Percentiles rank a stretch among this genome's conserved stretches.
Evolutionary conservation across 1,284 basidiomycete genomes (phyloP).

Genomic region (Trichosporon coremiiforme): DNA sequence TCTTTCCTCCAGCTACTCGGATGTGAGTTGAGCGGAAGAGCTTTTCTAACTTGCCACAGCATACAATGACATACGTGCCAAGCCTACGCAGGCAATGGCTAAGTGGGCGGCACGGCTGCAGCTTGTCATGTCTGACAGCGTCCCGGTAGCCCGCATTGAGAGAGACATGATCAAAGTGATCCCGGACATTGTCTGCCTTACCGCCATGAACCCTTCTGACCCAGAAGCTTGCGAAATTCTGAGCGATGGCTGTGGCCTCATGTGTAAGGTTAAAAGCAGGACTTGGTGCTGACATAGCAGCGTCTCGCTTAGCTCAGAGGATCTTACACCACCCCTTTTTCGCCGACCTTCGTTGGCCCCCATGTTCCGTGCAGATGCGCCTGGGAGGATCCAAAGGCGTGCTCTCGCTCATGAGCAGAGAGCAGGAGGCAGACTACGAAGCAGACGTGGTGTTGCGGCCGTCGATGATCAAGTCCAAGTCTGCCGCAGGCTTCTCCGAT

Average conservation of each 20-base stretch:
- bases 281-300: conserved; percentile 23
- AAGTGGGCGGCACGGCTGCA: conserved; percentile 50
- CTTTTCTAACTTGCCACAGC: conserved; percentile 25
- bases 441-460: conserved; percentile 43
- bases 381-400: conserved; percentile 48
- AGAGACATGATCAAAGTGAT: conserved; percentile 27
- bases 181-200: conserved; percentile 39
- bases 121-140: conserved; percentile 44
- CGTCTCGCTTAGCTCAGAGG: conserved; percentile 36
- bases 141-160: conserved; percentile 34
- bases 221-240: conserved; percentile 27
- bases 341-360: conserved; percentile 24
- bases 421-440: conserved; percentile 32
- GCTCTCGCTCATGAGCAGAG: conserved; percentile 41
- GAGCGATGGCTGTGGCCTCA: conserved; percentile 50
- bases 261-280: conserved; percentile 36
- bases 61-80: conserved; percentile 42
- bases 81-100: conserved; percentile 47
- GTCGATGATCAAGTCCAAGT: conserved; percentile 47
- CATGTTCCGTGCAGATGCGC: conserved; percentile 44
- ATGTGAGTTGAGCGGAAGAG: conserved; percentile 26
- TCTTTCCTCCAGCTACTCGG: conserved; percentile 30
- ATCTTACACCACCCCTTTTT: conserved; percentile 33
- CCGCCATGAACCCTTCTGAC: conserved; percentile 28
- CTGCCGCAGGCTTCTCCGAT: conserved; percentile 21